Percentiles rank a stretch among this genome's conserved stretches.
These are phyloP conservation scores for Hymenoscyphus repandus DNA, from an alignment of 2,329 filamentous ascomycete genomes.

Conservation along the genomic window DNA sequence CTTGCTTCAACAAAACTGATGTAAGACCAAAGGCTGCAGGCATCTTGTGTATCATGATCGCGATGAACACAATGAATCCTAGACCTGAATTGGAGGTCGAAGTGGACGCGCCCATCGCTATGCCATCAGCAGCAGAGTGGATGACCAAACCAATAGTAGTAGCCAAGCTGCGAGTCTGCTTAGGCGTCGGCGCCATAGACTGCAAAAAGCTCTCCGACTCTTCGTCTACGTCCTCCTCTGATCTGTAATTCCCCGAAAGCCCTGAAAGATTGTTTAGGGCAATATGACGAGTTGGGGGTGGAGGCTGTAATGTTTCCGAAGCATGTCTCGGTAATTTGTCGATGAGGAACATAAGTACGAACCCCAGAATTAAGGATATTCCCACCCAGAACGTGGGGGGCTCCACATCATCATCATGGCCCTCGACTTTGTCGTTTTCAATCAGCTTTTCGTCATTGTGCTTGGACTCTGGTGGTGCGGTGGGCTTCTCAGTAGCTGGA, in stretches of 20 bases:
- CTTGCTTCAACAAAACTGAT: constrained; percentile 83
- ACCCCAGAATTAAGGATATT: constrained; percentile 79
- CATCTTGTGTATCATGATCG: constrained; percentile 96
- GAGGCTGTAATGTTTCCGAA: constrained; percentile 56
- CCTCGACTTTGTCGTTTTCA: constrained; percentile 31
- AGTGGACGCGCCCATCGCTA: constrained; percentile 88
- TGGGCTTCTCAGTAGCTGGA: constrained; percentile 9
- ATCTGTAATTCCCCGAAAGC: constrained; percentile 38
- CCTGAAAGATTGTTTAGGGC: constrained; percentile 71
- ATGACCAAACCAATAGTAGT: constrained; percentile 94
- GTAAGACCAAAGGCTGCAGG: constrained; percentile 94
- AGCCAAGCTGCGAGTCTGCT: constrained; percentile 61
- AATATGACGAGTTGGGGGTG: constrained; percentile 73
- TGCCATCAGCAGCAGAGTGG: constrained; percentile 90
- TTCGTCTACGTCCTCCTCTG: constrained; percentile 41
- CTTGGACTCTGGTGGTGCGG: constrained; percentile 1
- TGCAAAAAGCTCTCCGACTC: constrained; percentile 55
- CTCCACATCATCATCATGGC: constrained; percentile 37
- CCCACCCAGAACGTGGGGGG: constrained; percentile 74
- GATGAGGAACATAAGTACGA: constrained; percentile 94
- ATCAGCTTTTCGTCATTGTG: constrained; percentile 25
- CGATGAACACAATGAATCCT: constrained; percentile 87
- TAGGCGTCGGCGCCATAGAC: constrained; percentile 51
- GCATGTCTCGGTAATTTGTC: constrained; percentile 77
- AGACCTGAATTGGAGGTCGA: constrained; percentile 68